Base-by-base conservation (phyloP, 1,284 basidiomycete species). In the Cystobasidium sp. region DNA sequence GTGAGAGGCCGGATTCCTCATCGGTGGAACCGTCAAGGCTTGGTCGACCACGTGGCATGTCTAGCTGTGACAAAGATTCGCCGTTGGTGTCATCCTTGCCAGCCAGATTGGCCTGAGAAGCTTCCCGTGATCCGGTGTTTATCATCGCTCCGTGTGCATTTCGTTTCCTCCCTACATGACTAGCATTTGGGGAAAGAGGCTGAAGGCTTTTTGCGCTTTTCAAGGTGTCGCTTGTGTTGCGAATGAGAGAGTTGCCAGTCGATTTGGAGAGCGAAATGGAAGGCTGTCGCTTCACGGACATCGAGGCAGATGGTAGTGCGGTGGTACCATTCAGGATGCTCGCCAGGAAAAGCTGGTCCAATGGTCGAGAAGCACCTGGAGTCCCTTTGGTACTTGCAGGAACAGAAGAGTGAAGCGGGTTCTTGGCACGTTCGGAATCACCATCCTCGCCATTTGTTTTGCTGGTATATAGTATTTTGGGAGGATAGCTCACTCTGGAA, bases 71-170 rank as follows among this genome's bases (percentile, higher is more conserved):
- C 6, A 51, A 14, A 37, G 31, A 39, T 14, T 39, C 64, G 6
- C 10, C 49, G 16, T 56, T 56, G 31, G 8, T 56, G 24, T 14
- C 31, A 51, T 10, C 7, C 24, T n/a, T 20, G 49, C 49, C 22
- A 8, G 49, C 31, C 31, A 31, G 31, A 31, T 31, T 31, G 31
- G 31, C 31, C 31, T 31, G 31, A 31, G 31, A 6, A 47, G 20
- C 6, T 24, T 43, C 49, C 9, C 51, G 64, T 12, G 39, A 37
- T 10, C 39, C 64, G 9, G 24, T 37, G 20, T 47, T 66, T 47
- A 80, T 73, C 22, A 80, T 75, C 0, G 78, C 77, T 20, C 79
- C 79, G 56, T 79, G 79, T 5, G 78, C 78, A 67, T 78, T 80
- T 6, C 79, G 71, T 55, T 80, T 80, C 5, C 78, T 58, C 5